Percentiles rank a stretch among this genome's conserved stretches.
These are phyloP conservation scores for Mucor lusitanicus DNA, from an alignment of 371 early-diverging fungal species.

Conservation along the genomic window DNA sequence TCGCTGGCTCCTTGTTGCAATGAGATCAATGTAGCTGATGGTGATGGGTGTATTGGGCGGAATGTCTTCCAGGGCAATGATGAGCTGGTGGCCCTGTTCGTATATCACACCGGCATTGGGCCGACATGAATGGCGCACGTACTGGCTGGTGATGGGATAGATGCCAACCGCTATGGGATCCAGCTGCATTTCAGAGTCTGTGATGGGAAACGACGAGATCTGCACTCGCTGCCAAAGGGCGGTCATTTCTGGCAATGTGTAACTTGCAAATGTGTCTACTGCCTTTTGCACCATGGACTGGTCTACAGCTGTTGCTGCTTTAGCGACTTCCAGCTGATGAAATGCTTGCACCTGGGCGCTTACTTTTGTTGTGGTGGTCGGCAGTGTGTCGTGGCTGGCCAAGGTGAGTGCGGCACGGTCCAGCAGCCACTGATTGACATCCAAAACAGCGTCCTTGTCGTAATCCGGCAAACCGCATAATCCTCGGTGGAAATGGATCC, in stretches of 20 bases:
- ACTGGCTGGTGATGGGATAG: constrained; percentile 72
- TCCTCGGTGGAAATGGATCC: constrained; percentile 37
- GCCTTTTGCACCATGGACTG: neutral
- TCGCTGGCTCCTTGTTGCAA: constrained; percentile 56
- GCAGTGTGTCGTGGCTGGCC: constrained; percentile 27
- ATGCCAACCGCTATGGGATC: constrained; percentile 69
- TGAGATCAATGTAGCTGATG: constrained; percentile 73
- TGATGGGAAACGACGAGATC: constrained; percentile 11
- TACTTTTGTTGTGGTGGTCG: neutral
- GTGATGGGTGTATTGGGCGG: constrained; percentile 66
- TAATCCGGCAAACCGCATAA: constrained; percentile 28
- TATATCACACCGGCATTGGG: constrained; percentile 75
- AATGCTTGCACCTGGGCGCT: constrained; percentile 3
- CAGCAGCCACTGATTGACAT: constrained; percentile 28
- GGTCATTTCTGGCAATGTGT: neutral
- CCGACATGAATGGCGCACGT: constrained; percentile 78
- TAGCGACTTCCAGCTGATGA: neutral
- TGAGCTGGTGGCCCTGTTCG: constrained; percentile 39
- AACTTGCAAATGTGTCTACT: neutral
- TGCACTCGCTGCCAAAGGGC: constrained; percentile 25
- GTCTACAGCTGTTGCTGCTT: neutral
- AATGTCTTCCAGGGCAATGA: constrained; percentile 66
- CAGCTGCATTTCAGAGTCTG: constrained; percentile 52
- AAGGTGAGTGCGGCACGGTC: constrained; percentile 41
- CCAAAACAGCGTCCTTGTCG: constrained; percentile 15